Percentiles rank a stretch among this genome's conserved stretches.
These are phyloP conservation scores for Lactifluus volemus DNA, from an alignment of 768 basidiomycete genomes.

Conservation along the genomic window DNA sequence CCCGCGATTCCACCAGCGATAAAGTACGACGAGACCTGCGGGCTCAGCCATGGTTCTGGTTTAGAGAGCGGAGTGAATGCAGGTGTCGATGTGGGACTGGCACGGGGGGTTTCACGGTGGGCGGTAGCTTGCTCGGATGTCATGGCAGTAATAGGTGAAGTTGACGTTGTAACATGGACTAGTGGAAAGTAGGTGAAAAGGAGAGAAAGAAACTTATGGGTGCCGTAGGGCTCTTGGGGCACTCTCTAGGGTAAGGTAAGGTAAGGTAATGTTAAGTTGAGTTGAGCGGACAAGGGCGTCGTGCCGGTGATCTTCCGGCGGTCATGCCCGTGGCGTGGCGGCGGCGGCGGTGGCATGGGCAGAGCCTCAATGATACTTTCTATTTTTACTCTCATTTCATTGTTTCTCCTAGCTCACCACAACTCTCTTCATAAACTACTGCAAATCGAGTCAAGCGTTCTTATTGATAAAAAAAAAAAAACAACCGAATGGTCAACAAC, in stretches of 20 bases:
- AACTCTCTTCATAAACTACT: neutral
- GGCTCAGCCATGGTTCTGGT: slow-evolving; percentile 23
- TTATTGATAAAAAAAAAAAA: slow-evolving; percentile 12
- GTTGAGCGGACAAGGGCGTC: neutral
- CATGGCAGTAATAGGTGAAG: slow-evolving; percentile 2
- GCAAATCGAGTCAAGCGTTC: neutral
- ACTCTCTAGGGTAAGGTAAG: neutral
- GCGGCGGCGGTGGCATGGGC: neutral
- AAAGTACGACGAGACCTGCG: slow-evolving; percentile 40
- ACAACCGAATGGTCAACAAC: neutral
- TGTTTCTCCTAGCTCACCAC: neutral
- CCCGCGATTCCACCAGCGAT: slow-evolving; percentile 48
- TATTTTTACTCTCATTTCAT: too few species aligned
- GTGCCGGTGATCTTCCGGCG: neutral
- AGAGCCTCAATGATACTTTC: neutral
- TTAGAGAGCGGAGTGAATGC: neutral
- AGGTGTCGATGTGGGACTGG: neutral
- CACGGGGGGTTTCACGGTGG: neutral
- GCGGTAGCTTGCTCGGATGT: slow-evolving; percentile 11
- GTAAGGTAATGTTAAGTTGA: neutral
- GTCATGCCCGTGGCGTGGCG: neutral
- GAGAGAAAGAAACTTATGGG: neutral
- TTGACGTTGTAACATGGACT: slow-evolving; percentile 12
- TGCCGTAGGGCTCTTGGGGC: slow-evolving; percentile 2
- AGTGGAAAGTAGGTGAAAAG: neutral